Evolutionary conservation across 306 rosid species (phyloP).

Genomic region (Elaeagnus macrophylla): DNA sequence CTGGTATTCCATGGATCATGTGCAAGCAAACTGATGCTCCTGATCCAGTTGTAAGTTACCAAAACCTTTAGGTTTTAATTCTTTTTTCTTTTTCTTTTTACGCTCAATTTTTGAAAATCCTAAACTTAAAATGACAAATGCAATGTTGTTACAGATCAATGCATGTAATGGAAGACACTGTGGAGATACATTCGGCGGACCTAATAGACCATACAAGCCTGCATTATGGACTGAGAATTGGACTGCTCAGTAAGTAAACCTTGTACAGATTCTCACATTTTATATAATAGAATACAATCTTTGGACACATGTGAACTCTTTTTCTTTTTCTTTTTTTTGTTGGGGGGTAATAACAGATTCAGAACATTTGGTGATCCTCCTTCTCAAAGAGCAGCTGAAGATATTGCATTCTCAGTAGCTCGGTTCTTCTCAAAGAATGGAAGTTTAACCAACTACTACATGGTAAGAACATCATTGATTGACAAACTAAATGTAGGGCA

Average conservation of each 20-base stretch:
- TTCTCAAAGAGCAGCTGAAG: conserved; percentile 79
- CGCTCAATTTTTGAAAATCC: no score
- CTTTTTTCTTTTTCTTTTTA: no score
- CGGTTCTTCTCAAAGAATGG: conserved; percentile 82
- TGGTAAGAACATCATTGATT: conserved; percentile 38
- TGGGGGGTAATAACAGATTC: conserved; percentile 50
- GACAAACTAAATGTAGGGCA: not conserved
- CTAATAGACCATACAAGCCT: conserved; percentile 86
- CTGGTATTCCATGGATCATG: conserved; percentile 91
- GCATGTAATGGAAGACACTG: conserved; percentile 96
- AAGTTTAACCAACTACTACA: conserved; percentile 66
- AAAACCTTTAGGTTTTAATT: not conserved
- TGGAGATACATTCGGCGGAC: conserved; percentile 87
- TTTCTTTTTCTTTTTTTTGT: conserved; percentile 11
- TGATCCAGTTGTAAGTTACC: conserved; percentile 63
- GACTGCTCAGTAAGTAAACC: conserved; percentile 78
- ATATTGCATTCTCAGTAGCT: conserved; percentile 71
- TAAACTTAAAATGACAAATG: not conserved
- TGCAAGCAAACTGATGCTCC: conserved; percentile 95
- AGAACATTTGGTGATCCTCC: conserved; percentile 72
- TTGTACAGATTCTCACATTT: not conserved
- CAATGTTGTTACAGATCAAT: conserved; percentile 43
- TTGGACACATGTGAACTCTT: not conserved
- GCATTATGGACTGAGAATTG: conserved; percentile 89
- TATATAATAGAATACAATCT: not conserved